phyloP scores from a whole-genome alignment of 176 grass and related monocot genomes.

The Carex kokanica region DNA sequence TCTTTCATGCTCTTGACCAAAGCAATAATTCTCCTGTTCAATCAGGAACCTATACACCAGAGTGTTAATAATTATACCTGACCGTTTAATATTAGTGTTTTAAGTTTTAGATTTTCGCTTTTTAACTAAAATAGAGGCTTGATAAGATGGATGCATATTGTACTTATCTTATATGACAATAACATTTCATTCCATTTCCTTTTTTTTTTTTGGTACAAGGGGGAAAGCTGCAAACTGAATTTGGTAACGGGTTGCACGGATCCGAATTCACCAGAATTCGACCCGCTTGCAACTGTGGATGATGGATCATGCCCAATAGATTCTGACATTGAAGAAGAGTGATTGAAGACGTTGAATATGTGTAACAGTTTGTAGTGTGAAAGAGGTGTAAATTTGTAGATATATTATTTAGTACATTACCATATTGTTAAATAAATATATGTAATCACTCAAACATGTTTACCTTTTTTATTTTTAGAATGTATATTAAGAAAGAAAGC shows the following conservation, averaged over 20 bases:
- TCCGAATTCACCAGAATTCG: conserved; percentile 51
- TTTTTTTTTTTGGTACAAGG: conserved; percentile 28
- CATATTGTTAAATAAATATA: not conserved
- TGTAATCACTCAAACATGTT: not conserved
- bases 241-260: conserved; percentile 81
- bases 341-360: not conserved
- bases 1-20: not conserved
- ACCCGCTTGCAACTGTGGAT: conserved; percentile 69
- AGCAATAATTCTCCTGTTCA: conserved; percentile 22
- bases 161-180: not conserved
- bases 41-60: conserved; percentile 56
- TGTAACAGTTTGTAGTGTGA: conserved; percentile 1
- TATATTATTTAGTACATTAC: not conserved
- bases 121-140: not conserved
- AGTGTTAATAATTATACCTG: not conserved
- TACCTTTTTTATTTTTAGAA: not conserved
- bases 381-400: conserved; percentile 5
- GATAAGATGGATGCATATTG: not conserved
- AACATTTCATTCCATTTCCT: not conserved
- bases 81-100: no score
- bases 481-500: not conserved
- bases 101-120: not conserved
- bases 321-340: conserved; percentile 36
- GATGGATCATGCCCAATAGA: conserved; percentile 73
- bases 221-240: conserved; percentile 83